These are phyloP conservation scores for Tricholoma flavovirens DNA, from an alignment of 768 basidiomycete species.

Conservation along the genomic window DNA sequence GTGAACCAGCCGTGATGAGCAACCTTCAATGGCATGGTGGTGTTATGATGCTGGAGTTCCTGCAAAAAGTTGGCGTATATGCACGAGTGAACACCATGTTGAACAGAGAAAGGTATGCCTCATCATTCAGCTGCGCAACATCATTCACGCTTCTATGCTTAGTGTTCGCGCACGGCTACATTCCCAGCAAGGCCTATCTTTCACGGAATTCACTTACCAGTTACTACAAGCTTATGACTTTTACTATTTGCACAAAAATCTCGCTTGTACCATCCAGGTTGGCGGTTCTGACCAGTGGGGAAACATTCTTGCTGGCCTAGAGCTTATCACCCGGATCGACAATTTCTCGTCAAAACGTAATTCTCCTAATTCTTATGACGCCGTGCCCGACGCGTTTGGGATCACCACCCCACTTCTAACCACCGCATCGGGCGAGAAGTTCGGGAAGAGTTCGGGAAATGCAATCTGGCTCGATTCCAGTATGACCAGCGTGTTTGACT, in stretches of 20 bases:
- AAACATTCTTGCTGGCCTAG: constrained; percentile 91
- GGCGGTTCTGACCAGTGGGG: constrained; percentile 99
- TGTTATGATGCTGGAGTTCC: constrained; percentile 75
- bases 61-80: constrained; percentile 74
- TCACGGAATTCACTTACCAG: constrained; percentile 97
- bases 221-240: constrained; percentile 97
- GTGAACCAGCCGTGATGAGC: constrained; percentile 30
- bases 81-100: constrained; percentile 88
- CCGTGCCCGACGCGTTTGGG: constrained; percentile 51
- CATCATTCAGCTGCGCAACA: constrained; percentile 1
- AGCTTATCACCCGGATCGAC: constrained; percentile 69
- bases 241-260: constrained; percentile 58
- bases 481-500: constrained; percentile 84
- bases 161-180: constrained; percentile 81
- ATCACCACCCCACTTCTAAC: constrained; percentile 93
- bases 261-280: constrained; percentile 78
- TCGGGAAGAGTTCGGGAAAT: constrained; percentile 96
- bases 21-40: constrained; percentile 73
- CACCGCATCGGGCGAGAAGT: constrained; percentile 86
- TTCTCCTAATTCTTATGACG: constrained; percentile 16
- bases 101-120: constrained; percentile 73
- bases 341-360: constrained; percentile 3
- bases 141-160: background rate
- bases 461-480: constrained; percentile 83
- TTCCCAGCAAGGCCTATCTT: constrained; percentile 87